Base-by-base conservation (phyloP, 306 rosid species). In the Quercus engelmannii region DNA sequence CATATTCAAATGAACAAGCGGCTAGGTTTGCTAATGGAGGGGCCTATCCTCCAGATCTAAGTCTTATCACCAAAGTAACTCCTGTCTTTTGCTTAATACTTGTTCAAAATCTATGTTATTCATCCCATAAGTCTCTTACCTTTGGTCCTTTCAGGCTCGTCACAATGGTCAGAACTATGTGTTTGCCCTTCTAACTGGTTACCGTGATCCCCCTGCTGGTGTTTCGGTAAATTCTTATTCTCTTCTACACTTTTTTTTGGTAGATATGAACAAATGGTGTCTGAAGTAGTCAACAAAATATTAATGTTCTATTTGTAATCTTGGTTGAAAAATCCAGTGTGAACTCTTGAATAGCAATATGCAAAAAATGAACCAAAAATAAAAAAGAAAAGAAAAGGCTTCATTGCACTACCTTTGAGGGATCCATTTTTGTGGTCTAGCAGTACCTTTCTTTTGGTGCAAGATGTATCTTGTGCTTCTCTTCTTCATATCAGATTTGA, bases 11-110 rank as follows among this genome's bases (percentile, higher is more conserved):
- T 78, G 98, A 95, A 83, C 89, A 93, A 82, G 97, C 99, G 9
- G 98, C 99, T 95, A 93, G 99, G 91, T 95, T 95, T 85, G 98
- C 98, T 59, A 95, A 93, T 80, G 99, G 99, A 35, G 97, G 99
- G 80, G 99, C 98, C 15, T 95, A 95, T 87, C 99, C 99, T 79
- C 98, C 98, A 3, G 97, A 95, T 89, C 88, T 95, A 72, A 93
- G 99, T 88, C 99, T 95, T 69, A 73, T 95, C 54, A 93, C 99
- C 59, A 93, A 95, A 89, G 99, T 95, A 93, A 89, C 83, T 84
- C 69, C 57, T 35, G 5, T 57, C 78, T 73, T 74, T 76, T 82
- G 73, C 71, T 71, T 69, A 76, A 75, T 19, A 76, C 30, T 69
- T 78, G 70, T 56, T 51, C 56, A 3, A 74, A 23, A 5, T 31